Evolutionary conservation across 495 filamentous ascomycete genomes (phyloP).

Genomic region (Hyaloscypha hepaticicola): DNA sequence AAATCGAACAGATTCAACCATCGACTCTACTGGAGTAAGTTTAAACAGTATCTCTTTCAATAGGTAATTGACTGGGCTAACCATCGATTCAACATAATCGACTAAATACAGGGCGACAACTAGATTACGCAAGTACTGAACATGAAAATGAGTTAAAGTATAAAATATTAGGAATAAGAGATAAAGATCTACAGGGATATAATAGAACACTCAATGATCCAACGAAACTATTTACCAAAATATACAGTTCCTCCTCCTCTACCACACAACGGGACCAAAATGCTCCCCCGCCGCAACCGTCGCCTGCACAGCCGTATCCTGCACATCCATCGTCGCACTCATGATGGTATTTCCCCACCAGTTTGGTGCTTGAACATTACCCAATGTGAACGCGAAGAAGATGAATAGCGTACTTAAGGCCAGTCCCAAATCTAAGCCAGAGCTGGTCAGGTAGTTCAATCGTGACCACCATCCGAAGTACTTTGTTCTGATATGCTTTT

Average conservation of each 20-base stretch:
- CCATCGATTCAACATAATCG: not conserved
- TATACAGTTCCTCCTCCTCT: not conserved
- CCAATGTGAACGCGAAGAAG: conserved; percentile 53
- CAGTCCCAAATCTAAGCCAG: conserved; percentile 50
- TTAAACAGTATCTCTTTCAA: not conserved
- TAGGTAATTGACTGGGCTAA: not conserved
- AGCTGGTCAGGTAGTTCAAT: conserved; percentile 63
- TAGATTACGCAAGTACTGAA: conserved; percentile 1
- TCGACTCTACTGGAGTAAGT: not conserved
- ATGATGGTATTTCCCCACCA: conserved; percentile 61
- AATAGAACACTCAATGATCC: not conserved
- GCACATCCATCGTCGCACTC: conserved; percentile 53
- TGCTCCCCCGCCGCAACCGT: conserved; percentile 48
- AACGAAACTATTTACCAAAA: not conserved
- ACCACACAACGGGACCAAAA: conserved; percentile 55
- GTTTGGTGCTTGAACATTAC: conserved; percentile 42
- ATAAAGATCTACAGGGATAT: not conserved
- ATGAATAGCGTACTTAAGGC: conserved; percentile 46
- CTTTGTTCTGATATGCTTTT: conserved; percentile 55
- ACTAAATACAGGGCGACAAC: not conserved
- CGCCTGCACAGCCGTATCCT: conserved; percentile 51
- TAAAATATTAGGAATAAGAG: conserved; percentile 9
- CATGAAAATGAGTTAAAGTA: conserved; percentile 11
- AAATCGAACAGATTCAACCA: not conserved
- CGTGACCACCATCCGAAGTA: conserved; percentile 64